A percentile compares a stretch with the other conserved stretches of the same genome.
phyloP scores from a whole-genome alignment of 495 filamentous ascomycete genomes.

The Jackrogersella multiformis region DNA sequence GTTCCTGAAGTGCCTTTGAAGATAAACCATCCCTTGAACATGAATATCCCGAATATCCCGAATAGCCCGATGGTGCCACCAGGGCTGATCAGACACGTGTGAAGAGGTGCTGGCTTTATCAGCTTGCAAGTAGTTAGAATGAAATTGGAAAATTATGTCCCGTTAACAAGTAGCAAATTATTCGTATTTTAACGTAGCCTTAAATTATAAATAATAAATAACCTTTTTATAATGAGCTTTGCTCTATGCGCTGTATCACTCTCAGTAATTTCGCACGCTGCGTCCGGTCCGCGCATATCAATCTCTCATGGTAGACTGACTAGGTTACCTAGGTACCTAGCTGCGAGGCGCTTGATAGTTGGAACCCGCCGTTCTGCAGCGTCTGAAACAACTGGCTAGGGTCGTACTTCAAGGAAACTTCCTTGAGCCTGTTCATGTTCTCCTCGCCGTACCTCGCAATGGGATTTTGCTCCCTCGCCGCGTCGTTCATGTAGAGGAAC shows the following conservation, averaged over 20 bases:
- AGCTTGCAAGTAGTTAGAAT: conserved; percentile 17
- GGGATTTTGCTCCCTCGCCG: conserved; percentile 29
- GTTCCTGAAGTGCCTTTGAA: conserved; percentile 21
- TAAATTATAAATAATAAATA: conserved; percentile 10
- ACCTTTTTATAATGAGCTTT: conserved; percentile 10
- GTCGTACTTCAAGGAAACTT: conserved; percentile 31
- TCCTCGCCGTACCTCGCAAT: conserved; percentile 33
- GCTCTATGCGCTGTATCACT: conserved; percentile 6
- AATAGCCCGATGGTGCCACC: conserved; percentile 15
- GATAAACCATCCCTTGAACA: conserved; percentile 22
- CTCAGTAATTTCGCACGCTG: no score
- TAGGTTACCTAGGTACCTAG: conserved; percentile 4
- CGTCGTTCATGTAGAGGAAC: conserved; percentile 22
- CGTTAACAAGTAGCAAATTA: conserved; percentile 10
- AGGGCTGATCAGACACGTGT: conserved; percentile 21
- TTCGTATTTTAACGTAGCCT: conserved; percentile 12
- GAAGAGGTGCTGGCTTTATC: conserved; percentile 20
- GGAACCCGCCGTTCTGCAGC: conserved; percentile 27
- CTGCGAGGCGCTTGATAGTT: no score
- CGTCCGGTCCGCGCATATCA: conserved; percentile 12
- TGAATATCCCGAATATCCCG: conserved; percentile 5
- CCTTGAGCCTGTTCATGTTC: conserved; percentile 27
- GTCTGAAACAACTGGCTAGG: conserved; percentile 27
- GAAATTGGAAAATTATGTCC: conserved; percentile 9
- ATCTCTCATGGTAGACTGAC: conserved; percentile 14